These are phyloP conservation scores for Paxillus involutus DNA, from an alignment of 768 basidiomycete species.

Conservation along the genomic window DNA sequence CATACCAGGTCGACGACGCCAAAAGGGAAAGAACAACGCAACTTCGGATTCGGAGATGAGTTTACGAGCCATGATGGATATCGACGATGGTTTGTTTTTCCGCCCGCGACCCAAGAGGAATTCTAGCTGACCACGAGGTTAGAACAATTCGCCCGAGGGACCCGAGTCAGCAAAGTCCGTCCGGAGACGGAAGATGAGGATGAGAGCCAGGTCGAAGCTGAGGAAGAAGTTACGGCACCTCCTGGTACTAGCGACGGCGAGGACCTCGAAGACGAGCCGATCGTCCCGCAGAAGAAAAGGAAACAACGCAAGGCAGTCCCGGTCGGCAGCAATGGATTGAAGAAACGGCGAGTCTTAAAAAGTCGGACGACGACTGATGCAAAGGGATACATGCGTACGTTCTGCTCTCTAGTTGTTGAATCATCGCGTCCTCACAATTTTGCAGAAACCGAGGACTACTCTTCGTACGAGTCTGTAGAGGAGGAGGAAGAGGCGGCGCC, in stretches of 20 bases:
- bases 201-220: conserved; percentile 21
- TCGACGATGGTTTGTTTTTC: conserved; percentile 63
- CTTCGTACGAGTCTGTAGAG: conserved; percentile 78
- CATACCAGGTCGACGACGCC: conserved; percentile 23
- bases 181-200: conserved; percentile 22
- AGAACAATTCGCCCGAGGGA: conserved; percentile 27
- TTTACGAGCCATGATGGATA: conserved; percentile 68
- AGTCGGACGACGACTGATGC: conserved; percentile 54
- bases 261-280: conserved; percentile 27
- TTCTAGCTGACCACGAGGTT: conserved; percentile 1
- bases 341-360: conserved; percentile 67
- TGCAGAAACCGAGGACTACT: conserved; percentile 75
- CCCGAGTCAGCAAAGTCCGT: conserved; percentile 17
- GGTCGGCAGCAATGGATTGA: conserved; percentile 74
- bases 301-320: conserved; percentile 64
- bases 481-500: conserved; percentile 39
- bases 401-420: neutral
- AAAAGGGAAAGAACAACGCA: conserved; percentile 33
- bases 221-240: conserved; percentile 32
- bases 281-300: conserved; percentile 36
- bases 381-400: conserved; percentile 74
- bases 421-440: neutral
- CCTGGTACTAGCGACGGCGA: conserved; percentile 29
- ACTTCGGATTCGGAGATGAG: conserved; percentile 47
- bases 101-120: conserved; percentile 8